These are phyloP conservation scores for Hyaloscypha bicolor DNA, from an alignment of 495 filamentous ascomycete species.

Conservation along the genomic window DNA sequence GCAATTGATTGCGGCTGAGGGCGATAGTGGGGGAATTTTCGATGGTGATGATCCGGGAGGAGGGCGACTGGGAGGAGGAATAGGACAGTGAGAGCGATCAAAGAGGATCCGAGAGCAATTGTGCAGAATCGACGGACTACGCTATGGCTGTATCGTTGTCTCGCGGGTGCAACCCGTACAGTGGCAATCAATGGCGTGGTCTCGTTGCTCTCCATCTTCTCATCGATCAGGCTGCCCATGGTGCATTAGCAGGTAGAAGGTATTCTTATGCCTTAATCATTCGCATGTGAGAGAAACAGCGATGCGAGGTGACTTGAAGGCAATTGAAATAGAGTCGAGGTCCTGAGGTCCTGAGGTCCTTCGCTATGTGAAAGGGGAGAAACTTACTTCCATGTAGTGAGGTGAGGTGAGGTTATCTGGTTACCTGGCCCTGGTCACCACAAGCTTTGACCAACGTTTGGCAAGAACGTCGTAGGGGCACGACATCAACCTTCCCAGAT, in stretches of 20 bases:
- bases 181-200: slow-evolving; percentile 62
- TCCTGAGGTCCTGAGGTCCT: background rate
- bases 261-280: background rate
- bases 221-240: slow-evolving; percentile 24
- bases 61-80: slow-evolving; percentile 56
- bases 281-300: background rate
- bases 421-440: background rate
- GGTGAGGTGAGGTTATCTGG: background rate
- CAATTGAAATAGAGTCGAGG: background rate
- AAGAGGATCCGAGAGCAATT: slow-evolving; percentile 55
- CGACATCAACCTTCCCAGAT: background rate
- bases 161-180: slow-evolving; percentile 53
- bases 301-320: background rate
- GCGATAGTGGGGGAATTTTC: slow-evolving; percentile 35
- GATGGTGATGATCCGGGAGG: slow-evolving; percentile 39
- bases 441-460: background rate
- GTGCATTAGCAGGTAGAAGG: slow-evolving; percentile 17
- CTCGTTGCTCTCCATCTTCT: slow-evolving; percentile 55
- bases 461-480: background rate
- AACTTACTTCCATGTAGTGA: too few relatives aligned
- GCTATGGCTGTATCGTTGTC: slow-evolving; percentile 68
- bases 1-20: slow-evolving; percentile 46
- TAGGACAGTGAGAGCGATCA: slow-evolving; percentile 60
- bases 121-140: slow-evolving; percentile 73
- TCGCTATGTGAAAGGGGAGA: background rate